A percentile compares a stretch with the other conserved stretches of the same genome.
These are phyloP conservation scores for Auricularia heimuer DNA, from an alignment of 768 basidiomycete genomes.

Conservation along the genomic window DNA sequence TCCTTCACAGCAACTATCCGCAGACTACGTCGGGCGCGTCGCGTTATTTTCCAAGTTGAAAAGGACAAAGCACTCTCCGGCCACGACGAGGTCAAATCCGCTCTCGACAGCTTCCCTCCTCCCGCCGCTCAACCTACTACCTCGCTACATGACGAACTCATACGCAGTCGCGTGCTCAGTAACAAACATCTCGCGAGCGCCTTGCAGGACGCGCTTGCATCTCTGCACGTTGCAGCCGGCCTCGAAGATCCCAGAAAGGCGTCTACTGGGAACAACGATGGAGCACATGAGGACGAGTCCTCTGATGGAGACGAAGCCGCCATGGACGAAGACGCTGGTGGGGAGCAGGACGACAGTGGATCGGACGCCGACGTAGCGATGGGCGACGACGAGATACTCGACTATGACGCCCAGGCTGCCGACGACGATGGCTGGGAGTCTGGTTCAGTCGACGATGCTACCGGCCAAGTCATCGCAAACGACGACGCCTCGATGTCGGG, in stretches of 20 bases:
- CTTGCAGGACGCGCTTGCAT: conserved; percentile 39
- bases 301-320: not conserved
- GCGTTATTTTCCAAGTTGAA: conserved; percentile 65
- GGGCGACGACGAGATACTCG: conserved; percentile 2
- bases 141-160: conserved; percentile 28
- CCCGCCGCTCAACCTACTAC: not conserved
- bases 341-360: not conserved
- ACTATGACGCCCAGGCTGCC: conserved; percentile 7
- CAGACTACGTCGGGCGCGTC: conserved; percentile 48
- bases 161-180: conserved; percentile 65
- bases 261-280: conserved; percentile 15
- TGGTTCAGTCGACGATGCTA: conserved; percentile 29
- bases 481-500: conserved; percentile 8
- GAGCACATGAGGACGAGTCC: conserved; percentile 5
- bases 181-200: conserved; percentile 62
- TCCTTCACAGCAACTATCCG: conserved; percentile 39
- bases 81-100: conserved; percentile 36
- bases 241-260: conserved; percentile 9
- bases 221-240: not conserved
- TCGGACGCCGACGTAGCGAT: conserved; percentile 1
- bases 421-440: conserved; percentile 30
- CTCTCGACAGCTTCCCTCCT: conserved; percentile 24
- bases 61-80: conserved; percentile 56
- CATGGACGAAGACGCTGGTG: not conserved
- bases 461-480: conserved; percentile 1